Evolutionary conservation across 805 yeast genomes (phyloP).

Genomic region (Lipomyces spencermartinsiae): DNA sequence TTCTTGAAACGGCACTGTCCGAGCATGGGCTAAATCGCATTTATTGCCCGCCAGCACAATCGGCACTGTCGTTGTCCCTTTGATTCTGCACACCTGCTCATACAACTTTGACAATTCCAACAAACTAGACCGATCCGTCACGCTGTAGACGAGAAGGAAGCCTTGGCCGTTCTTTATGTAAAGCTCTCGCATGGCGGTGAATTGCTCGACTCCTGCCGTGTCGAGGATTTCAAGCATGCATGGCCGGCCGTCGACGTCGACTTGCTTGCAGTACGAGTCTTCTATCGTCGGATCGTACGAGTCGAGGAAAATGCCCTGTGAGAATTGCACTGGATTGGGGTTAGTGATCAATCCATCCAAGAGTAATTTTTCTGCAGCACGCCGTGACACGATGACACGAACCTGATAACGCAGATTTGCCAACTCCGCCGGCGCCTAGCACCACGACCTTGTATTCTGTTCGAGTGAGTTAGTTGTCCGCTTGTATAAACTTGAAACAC

Average conservation of each 20-base stretch:
- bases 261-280: slow-evolving; percentile 89
- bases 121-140: slow-evolving; percentile 77
- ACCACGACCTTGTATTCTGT: slow-evolving; percentile 66
- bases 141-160: slow-evolving; percentile 82
- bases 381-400: neutral
- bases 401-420: slow-evolving; percentile 56
- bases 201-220: slow-evolving; percentile 94
- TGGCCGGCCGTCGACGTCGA: slow-evolving; percentile 85
- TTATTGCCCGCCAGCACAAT: slow-evolving; percentile 93
- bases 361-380: slow-evolving; percentile 40
- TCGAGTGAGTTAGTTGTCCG: no score
- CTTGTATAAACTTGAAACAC: neutral
- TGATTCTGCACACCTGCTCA: slow-evolving; percentile 85
- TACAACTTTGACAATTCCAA: slow-evolving; percentile 79
- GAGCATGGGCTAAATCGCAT: slow-evolving; percentile 59
- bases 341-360: slow-evolving; percentile 48
- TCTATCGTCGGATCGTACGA: slow-evolving; percentile 94
- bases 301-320: slow-evolving; percentile 35
- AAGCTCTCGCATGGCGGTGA: slow-evolving; percentile 91
- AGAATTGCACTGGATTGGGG: slow-evolving; percentile 29
- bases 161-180: slow-evolving; percentile 76
- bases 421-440: slow-evolving; percentile 97
- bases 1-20: slow-evolving; percentile 33
- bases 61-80: slow-evolving; percentile 72
- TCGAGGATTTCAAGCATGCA: slow-evolving; percentile 89